Conservation (phyloP, 148 eudicot genomes). For the Pharnaceum exiguum region DNA sequence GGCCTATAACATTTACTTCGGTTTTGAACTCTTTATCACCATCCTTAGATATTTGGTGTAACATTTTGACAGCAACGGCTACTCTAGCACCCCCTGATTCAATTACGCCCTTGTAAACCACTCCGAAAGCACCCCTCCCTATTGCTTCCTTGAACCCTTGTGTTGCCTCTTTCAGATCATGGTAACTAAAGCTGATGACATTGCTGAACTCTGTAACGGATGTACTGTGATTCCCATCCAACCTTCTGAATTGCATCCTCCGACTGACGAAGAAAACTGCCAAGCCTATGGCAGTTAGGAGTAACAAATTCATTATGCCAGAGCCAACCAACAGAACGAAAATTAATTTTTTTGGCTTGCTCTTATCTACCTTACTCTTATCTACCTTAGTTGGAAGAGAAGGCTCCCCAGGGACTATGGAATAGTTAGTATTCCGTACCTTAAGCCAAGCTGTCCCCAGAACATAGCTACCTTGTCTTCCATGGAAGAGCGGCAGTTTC, state of each 20-base stretch:
- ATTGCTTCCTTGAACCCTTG: slow-evolving; percentile 25
- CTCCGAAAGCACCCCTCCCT: slow-evolving; percentile 32
- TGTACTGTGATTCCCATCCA: not conserved
- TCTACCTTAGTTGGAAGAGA: not conserved
- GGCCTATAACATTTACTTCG: slow-evolving; percentile 24
- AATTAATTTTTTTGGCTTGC: slow-evolving; percentile 8
- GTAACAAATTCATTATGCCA: slow-evolving; percentile 15
- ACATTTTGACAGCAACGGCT: slow-evolving; percentile 24
- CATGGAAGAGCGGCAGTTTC: slow-evolving; percentile 31
- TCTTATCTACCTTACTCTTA: not conserved
- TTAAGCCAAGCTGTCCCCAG: slow-evolving; percentile 21
- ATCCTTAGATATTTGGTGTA: slow-evolving; percentile 1
- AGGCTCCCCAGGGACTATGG: not conserved
- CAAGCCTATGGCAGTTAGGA: slow-evolving; percentile 12
- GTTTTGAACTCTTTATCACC: slow-evolving; percentile 24
- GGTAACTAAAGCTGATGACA: slow-evolving; percentile 23
- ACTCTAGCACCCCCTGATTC: slow-evolving; percentile 2
- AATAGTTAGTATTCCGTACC: slow-evolving; percentile 5
- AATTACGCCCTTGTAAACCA: slow-evolving; percentile 29
- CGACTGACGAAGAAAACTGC: slow-evolving; percentile 2
- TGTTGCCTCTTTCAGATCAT: slow-evolving; percentile 24
- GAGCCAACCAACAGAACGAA: slow-evolving; percentile 26
- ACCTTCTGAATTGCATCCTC: not conserved
- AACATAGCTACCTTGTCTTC: not conserved
- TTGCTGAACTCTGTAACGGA: no score